Evolutionary conservation across 208 protist genomes (phyloP).

Genomic region (Wallacemonas sp.): DNA sequence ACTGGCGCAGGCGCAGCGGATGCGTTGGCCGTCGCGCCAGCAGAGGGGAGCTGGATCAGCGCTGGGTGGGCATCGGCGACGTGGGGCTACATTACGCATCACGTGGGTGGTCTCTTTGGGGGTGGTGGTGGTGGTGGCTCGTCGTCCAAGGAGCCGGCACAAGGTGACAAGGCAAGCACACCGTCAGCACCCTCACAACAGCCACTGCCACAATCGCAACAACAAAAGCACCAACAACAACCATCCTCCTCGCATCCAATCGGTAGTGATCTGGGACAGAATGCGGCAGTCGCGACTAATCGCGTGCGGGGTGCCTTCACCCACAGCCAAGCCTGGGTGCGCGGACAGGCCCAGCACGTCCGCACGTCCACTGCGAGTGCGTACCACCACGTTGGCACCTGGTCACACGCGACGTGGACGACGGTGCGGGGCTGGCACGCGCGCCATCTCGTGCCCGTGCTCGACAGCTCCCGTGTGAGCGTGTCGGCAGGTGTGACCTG

Average conservation of each 20-base stretch:
- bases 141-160: too few species aligned
- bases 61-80: conserved; percentile 7
- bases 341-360: neutral
- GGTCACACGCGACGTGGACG: neutral
- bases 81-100: conserved; percentile 25
- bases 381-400: neutral
- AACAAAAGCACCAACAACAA: neutral
- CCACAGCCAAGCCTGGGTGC: neutral
- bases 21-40: neutral
- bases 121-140: conserved; percentile 11
- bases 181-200: too few species aligned
- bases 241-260: too few species aligned
- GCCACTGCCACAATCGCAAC: neutral
- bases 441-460: conserved; percentile 29
- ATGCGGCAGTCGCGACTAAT: neutral
- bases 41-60: conserved; percentile 24
- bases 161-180: too few species aligned
- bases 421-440: neutral
- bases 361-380: neutral
- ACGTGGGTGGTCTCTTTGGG: conserved; percentile 15
- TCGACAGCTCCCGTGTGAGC: conserved; percentile 48
- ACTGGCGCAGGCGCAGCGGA: neutral
- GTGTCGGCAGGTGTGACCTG: conserved; percentile 50
- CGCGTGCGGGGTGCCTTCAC: neutral
- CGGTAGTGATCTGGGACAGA: neutral